phyloP scores from a whole-genome alignment of 768 basidiomycete species.

The Lactarius tabidus region DNA sequence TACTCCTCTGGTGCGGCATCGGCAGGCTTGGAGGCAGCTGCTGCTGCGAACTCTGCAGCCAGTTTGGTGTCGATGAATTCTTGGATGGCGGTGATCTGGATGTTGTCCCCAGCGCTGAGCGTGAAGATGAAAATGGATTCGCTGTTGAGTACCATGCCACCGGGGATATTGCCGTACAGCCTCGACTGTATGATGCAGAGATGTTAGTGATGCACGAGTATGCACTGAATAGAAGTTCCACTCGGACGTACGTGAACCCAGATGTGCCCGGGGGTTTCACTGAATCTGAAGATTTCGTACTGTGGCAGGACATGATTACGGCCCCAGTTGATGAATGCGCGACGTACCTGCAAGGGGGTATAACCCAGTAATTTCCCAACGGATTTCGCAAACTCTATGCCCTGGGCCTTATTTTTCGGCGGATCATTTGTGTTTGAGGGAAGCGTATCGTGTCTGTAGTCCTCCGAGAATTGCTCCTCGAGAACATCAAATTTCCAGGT shows the following conservation, averaged over 20 bases:
- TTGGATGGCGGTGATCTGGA: constrained; percentile 15
- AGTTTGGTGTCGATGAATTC: constrained; percentile 18
- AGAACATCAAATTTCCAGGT: constrained; percentile 8
- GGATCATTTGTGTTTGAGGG: constrained; percentile 5
- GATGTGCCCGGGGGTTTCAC: neutral
- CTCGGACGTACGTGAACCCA: constrained; percentile 18
- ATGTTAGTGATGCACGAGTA: neutral
- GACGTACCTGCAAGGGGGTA: constrained; percentile 2
- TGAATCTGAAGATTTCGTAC: constrained; percentile 13
- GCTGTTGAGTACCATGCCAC: neutral
- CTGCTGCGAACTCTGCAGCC: neutral
- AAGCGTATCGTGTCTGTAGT: constrained; percentile 3
- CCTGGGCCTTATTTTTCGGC: constrained; percentile 8
- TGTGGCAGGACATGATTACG: neutral
- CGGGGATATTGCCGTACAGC: neutral
- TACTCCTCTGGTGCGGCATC: neutral
- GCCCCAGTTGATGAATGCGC: neutral
- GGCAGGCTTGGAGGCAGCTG: constrained; percentile 32
- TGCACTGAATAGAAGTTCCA: too few species aligned
- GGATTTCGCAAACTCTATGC: constrained; percentile 1
- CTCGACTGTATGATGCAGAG: constrained; percentile 1
- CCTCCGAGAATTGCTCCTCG: neutral
- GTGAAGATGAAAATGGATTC: constrained; percentile 18
- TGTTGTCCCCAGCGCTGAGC: constrained; percentile 4
- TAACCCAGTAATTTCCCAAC: neutral